phyloP scores from a whole-genome alignment of 1,139 yeast species.

The Nakaseomyces glabratus region DNA sequence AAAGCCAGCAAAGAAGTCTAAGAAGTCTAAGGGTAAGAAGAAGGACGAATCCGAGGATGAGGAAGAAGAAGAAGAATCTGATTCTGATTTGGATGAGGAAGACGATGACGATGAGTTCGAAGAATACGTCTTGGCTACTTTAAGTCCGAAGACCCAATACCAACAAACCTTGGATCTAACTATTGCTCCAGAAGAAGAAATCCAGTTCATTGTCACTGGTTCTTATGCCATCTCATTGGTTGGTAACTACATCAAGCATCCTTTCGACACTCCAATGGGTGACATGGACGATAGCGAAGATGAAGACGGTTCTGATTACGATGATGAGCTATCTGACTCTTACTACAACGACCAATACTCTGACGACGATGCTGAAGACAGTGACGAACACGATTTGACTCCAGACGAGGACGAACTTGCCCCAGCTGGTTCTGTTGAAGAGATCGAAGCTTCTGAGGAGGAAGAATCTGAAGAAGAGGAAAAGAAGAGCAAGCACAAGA shows the following conservation, averaged over 20 bases:
- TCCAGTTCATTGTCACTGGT: constrained; percentile 89
- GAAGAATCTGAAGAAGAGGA: constrained; percentile 37
- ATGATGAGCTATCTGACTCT: constrained; percentile 2
- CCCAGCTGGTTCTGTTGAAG: constrained; percentile 53
- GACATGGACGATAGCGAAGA: constrained; percentile 48
- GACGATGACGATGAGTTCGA: constrained; percentile 56
- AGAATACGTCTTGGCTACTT: constrained; percentile 80
- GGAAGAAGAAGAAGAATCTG: constrained; percentile 30
- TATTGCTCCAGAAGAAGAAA: constrained; percentile 89
- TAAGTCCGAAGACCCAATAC: constrained; percentile 73
- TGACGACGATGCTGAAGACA: constrained; percentile 20
- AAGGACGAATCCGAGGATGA: constrained; percentile 13
- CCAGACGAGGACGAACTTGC: constrained; percentile 75
- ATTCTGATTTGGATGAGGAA: constrained; percentile 27
- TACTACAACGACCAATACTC: constrained; percentile 7
- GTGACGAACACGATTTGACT: constrained; percentile 65
- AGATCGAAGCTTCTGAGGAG: constrained; percentile 35
- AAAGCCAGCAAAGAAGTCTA: constrained; percentile 8
- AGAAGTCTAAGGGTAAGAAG: constrained; percentile 13
- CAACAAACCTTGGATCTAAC: constrained; percentile 91
- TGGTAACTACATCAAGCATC: constrained; percentile 95
- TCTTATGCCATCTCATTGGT: constrained; percentile 85
- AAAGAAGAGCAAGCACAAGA: constrained; percentile 13
- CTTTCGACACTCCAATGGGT: constrained; percentile 40
- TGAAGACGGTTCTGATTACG: constrained; percentile 41